Evolutionary conservation across 2,329 filamentous ascomycete genomes (phyloP).

Genomic region (Rasamsonia emersonii): DNA sequence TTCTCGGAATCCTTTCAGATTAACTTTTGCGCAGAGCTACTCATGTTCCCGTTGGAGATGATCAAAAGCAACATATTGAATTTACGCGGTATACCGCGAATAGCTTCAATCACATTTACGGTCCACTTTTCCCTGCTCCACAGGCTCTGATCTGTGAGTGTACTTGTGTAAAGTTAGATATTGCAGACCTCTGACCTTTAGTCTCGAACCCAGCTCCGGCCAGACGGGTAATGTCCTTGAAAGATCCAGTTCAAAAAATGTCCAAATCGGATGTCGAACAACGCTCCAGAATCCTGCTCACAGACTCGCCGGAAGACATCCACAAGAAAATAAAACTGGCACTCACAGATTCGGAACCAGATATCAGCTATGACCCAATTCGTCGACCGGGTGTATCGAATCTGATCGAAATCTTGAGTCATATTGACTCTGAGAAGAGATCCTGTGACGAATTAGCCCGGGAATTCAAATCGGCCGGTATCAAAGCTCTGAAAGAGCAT

Average conservation of each 20-base stretch:
- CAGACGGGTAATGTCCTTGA: slow-evolving; percentile 83
- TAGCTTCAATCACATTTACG: slow-evolving; percentile 74
- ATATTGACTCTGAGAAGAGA: slow-evolving; percentile 55
- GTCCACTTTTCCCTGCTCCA: slow-evolving; percentile 55
- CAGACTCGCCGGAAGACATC: slow-evolving; percentile 58
- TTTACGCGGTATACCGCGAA: slow-evolving; percentile 79
- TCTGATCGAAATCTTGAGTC: slow-evolving; percentile 68
- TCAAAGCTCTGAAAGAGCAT: slow-evolving; percentile 55
- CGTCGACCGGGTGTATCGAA: slow-evolving; percentile 77
- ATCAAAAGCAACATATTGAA: slow-evolving; percentile 89
- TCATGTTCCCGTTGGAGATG: slow-evolving; percentile 93
- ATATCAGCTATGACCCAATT: slow-evolving; percentile 64
- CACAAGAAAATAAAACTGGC: slow-evolving; percentile 61
- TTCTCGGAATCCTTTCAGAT: slow-evolving; percentile 10
- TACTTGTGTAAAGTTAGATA: not conserved
- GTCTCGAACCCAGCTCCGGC: slow-evolving; percentile 51
- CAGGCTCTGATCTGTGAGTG: slow-evolving; percentile 61
- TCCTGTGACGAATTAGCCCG: slow-evolving; percentile 39
- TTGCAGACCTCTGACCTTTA: slow-evolving; percentile 2
- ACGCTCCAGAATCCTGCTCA: slow-evolving; percentile 74
- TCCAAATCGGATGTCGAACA: slow-evolving; percentile 73
- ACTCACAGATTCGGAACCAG: slow-evolving; percentile 61
- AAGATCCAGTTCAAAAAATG: slow-evolving; percentile 75
- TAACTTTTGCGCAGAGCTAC: slow-evolving; percentile 53
- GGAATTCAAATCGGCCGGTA: slow-evolving; percentile 36